A percentile compares a stretch with the other conserved stretches of the same genome.
Conservation (phyloP, 176 grass and related monocot species). For the Aegilops longissima region DNA sequence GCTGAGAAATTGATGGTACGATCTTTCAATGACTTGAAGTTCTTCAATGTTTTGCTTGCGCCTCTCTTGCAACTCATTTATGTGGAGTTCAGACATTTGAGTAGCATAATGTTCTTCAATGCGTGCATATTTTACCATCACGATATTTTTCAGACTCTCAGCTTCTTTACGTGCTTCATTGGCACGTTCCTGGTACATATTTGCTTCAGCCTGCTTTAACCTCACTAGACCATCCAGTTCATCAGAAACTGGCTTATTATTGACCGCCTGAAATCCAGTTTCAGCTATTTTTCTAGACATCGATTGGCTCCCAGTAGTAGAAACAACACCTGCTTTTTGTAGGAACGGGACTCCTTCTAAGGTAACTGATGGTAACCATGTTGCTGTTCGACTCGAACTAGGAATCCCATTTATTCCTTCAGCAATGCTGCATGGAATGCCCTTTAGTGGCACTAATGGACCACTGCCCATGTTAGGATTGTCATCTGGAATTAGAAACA, state of each 20-base stretch:
- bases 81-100: constrained; percentile 45
- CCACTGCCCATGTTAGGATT: constrained; percentile 35
- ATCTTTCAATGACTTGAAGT: constrained; percentile 67
- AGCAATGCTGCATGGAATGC: constrained; percentile 46
- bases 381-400: constrained; percentile 48
- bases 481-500: constrained; percentile 52
- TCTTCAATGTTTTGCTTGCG: constrained; percentile 75
- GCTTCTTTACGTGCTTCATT: constrained; percentile 77
- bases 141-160: constrained; percentile 51
- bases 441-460: constrained; percentile 50
- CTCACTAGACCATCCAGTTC: constrained; percentile 79
- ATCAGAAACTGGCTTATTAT: constrained; percentile 65
- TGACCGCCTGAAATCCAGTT: constrained; percentile 37
- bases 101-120: constrained; percentile 72
- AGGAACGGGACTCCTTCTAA: constrained; percentile 49
- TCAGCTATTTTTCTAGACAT: constrained; percentile 37
- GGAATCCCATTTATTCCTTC: constrained; percentile 49
- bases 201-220: constrained; percentile 88
- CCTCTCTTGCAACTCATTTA: constrained; percentile 68
- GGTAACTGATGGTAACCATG: constrained; percentile 46
- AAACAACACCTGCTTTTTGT: constrained; percentile 41
- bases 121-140: constrained; percentile 51
- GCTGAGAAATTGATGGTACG: constrained; percentile 59
- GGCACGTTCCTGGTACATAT: constrained; percentile 90
- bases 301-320: constrained; percentile 36